These are phyloP conservation scores for Ophiostoma tasmaniense DNA, from an alignment of 2,329 filamentous ascomycete genomes.

Conservation along the genomic window DNA sequence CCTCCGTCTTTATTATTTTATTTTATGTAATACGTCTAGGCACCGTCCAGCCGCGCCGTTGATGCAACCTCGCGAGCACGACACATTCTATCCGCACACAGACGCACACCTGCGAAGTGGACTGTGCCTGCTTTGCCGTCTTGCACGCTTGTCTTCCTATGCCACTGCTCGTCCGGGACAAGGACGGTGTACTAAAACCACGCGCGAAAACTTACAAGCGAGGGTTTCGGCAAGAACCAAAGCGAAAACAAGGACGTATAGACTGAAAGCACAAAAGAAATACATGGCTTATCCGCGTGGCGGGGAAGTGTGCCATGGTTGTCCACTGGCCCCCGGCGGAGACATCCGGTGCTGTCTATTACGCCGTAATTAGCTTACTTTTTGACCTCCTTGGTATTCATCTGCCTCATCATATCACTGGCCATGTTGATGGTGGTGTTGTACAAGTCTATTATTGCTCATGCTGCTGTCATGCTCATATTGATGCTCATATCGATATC, in stretches of 20 bases:
- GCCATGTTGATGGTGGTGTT: not conserved
- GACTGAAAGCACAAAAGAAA: too few relatives aligned
- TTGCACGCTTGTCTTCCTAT: too few relatives aligned
- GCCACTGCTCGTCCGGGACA: too few relatives aligned
- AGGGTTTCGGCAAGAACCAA: too few relatives aligned
- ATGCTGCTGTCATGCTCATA: not conserved
- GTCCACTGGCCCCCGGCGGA: not conserved
- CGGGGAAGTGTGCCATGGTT: not conserved
- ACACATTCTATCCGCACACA: not conserved
- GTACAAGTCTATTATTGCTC: not conserved
- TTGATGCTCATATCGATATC: not conserved
- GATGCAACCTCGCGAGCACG: not conserved
- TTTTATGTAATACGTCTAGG: not conserved
- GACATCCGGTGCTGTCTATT: not conserved
- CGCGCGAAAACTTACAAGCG: too few relatives aligned
- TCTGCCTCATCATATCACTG: not conserved
- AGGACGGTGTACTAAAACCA: too few relatives aligned
- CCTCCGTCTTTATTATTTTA: not conserved
- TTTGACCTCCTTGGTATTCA: too few relatives aligned
- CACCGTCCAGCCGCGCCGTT: not conserved
- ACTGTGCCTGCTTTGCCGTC: too few relatives aligned
- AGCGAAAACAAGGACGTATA: too few relatives aligned
- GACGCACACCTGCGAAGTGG: too few relatives aligned
- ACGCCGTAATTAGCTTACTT: too few relatives aligned
- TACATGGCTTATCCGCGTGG: too few relatives aligned